Evolutionary conservation across 306 rosid species (phyloP).

Genomic region (Luffa acutangula): DNA sequence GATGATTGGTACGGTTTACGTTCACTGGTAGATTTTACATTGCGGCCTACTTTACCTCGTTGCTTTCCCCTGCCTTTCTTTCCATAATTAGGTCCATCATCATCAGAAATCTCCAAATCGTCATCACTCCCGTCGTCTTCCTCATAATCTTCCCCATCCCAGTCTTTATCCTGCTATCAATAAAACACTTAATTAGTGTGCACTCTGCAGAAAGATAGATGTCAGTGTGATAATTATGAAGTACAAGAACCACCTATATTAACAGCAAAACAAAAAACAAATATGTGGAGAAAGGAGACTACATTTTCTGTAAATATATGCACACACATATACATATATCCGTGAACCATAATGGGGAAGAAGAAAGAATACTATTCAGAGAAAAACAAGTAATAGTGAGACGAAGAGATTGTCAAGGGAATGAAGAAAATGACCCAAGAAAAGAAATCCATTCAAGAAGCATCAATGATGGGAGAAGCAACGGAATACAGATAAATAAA

Average conservation of each 20-base stretch:
- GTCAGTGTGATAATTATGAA: slow-evolving; percentile 13
- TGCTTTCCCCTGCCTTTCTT: slow-evolving; percentile 55
- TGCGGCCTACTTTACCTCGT: slow-evolving; percentile 41
- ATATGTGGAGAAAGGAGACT: not conserved
- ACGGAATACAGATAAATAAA: not conserved
- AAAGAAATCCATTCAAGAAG: not conserved
- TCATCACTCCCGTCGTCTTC: slow-evolving; percentile 63
- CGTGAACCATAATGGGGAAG: not conserved
- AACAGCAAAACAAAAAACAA: not conserved
- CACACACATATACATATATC: not conserved
- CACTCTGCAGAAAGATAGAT: slow-evolving; percentile 15
- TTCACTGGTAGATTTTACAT: slow-evolving; percentile 45
- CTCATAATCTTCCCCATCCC: slow-evolving; percentile 81
- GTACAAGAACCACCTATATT: not conserved
- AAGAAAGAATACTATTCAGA: not conserved
- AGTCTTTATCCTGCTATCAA: slow-evolving; percentile 60
- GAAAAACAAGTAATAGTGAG: not conserved
- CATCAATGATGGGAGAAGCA: not conserved
- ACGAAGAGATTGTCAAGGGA: not conserved
- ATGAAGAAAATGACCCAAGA: not conserved
- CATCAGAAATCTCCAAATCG: slow-evolving; percentile 62
- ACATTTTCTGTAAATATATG: not conserved
- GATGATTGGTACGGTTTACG: slow-evolving; percentile 40
- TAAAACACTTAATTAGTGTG: slow-evolving; percentile 18
- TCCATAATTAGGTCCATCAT: slow-evolving; percentile 54